Evolutionary conservation across 2,329 filamentous ascomycete genomes (phyloP), one percentile per base, ranked within the genome.

Genomic region (Botryosphaeria dothidea): DNA sequence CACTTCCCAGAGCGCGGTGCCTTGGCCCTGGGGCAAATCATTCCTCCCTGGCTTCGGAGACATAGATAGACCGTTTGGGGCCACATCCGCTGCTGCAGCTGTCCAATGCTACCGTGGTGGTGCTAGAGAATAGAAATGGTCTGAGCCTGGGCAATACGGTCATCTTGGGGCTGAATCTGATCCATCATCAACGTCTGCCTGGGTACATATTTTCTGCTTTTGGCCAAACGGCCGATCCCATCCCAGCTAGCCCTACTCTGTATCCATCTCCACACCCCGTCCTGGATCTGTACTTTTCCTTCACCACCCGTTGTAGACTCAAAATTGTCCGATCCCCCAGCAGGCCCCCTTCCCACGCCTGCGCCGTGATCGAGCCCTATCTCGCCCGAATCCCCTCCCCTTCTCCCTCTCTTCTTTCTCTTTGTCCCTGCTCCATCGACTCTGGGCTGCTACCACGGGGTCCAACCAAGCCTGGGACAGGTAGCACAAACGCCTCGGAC

Each of bases 81-180:
- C 74, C 74, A 76, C 73, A 75, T 69, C 76, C 75, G 77, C 75
- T 75, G 72, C 78, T 81, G 79, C 79, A 81, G 78, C 78, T 77
- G 77, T 72, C 78, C 77, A 79, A 78, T 79, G 76, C 76, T 77
- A 80, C 77, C 75, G 73, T 78, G 73, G 64, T 65, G 64, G 75
- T 77, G 76, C 76, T 78, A 75, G 74, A 75, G 71, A 73, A 75
- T 71, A 74, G 70, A 74, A 74, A 75, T 78, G 77, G 78, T 74
- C 78, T 80, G 77, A 80, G 78, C 77, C 76, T 71, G 70, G 70
- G 71, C 75, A 76, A 79, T 79, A 77, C 73, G 66, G 65, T 68
- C 76, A 72, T 74, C 71, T 62, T 72, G 78, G 79, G 79, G 78
- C 79, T 81, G 78, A 81, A 77, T 78, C 73, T 76, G 75, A 77